Percentiles rank a stretch among this genome's conserved stretches.
Conservation (phyloP, 306 rosid species). For the Sphenostylis stenocarpa region DNA sequence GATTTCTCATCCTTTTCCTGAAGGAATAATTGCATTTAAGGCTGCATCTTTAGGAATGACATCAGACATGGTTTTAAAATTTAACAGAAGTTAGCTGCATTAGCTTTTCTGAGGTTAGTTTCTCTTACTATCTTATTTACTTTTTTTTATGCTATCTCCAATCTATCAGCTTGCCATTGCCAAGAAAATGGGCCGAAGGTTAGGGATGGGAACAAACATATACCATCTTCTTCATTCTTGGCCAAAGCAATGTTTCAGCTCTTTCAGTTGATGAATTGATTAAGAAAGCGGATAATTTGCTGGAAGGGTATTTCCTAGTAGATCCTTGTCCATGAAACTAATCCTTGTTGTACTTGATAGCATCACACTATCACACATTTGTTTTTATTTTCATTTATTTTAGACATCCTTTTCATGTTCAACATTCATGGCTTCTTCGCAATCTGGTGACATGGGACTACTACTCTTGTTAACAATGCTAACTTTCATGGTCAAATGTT, state of each 20-base stretch:
- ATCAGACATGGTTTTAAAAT: too few relatives aligned
- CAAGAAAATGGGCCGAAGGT: conserved; percentile 96
- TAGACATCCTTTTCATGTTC: background rate
- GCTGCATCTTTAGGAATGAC: too few relatives aligned
- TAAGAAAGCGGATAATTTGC: conserved; percentile 98
- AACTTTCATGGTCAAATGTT: too few relatives aligned
- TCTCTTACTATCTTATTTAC: too few relatives aligned
- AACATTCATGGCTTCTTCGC: background rate
- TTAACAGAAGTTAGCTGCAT: too few relatives aligned
- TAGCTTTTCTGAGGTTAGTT: too few relatives aligned
- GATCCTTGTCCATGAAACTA: conserved; percentile 29
- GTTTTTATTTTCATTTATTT: too few relatives aligned
- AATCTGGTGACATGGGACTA: background rate
- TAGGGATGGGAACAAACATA: conserved; percentile 99
- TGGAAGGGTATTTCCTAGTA: conserved; percentile 98
- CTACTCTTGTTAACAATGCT: background rate
- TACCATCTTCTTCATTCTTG: conserved; percentile 96
- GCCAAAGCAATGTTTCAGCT: conserved; percentile 85
- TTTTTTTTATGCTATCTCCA: too few relatives aligned
- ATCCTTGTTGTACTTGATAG: background rate
- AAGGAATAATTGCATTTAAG: too few relatives aligned
- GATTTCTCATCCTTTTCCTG: too few relatives aligned
- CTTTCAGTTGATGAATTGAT: conserved; percentile 93
- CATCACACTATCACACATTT: conserved; percentile 11
- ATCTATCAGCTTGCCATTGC: conserved; percentile 97